These are phyloP conservation scores for Paxillus ammoniavirescens DNA, from an alignment of 768 basidiomycete genomes.

Conservation along the genomic window DNA sequence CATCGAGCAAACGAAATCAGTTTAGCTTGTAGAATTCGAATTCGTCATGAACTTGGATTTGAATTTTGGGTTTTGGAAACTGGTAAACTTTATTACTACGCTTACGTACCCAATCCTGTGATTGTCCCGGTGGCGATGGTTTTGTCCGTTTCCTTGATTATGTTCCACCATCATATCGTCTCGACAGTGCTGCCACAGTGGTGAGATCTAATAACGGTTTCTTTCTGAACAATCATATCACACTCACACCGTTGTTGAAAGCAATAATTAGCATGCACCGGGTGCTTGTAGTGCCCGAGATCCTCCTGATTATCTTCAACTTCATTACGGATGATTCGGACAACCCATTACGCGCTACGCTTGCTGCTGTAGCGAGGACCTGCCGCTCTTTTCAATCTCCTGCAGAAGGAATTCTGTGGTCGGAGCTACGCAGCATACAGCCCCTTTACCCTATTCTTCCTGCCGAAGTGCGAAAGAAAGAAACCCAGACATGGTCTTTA, in stretches of 20 bases:
- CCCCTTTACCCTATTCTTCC: slow-evolving; percentile 18
- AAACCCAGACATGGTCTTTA: slow-evolving; percentile 16
- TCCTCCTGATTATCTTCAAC: slow-evolving; percentile 22
- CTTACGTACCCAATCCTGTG: too few relatives aligned
- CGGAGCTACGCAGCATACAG: slow-evolving; percentile 7
- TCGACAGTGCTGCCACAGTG: too few relatives aligned
- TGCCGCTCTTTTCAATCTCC: slow-evolving; percentile 18
- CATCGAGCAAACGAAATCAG: too few relatives aligned
- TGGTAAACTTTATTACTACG: too few relatives aligned
- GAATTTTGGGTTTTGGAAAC: too few relatives aligned
- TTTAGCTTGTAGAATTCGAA: too few relatives aligned
- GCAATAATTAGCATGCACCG: slow-evolving; percentile 6
- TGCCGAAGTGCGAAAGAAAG: slow-evolving; percentile 10
- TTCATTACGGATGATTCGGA: slow-evolving; percentile 15
- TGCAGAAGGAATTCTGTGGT: slow-evolving; percentile 26
- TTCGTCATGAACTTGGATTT: too few relatives aligned
- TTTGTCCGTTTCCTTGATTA: too few relatives aligned
- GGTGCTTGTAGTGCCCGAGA: slow-evolving; percentile 19
- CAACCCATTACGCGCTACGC: slow-evolving; percentile 13
- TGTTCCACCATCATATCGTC: too few relatives aligned
- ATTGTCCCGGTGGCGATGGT: too few relatives aligned
- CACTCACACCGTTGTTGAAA: slow-evolving; percentile 3
- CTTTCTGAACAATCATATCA: background rate
- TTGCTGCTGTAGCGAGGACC: slow-evolving; percentile 27
- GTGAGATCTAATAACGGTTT: too few relatives aligned